Conservation (phyloP, 2,329 filamentous ascomycete species). For the Akanthomyces dipterigenus region DNA sequence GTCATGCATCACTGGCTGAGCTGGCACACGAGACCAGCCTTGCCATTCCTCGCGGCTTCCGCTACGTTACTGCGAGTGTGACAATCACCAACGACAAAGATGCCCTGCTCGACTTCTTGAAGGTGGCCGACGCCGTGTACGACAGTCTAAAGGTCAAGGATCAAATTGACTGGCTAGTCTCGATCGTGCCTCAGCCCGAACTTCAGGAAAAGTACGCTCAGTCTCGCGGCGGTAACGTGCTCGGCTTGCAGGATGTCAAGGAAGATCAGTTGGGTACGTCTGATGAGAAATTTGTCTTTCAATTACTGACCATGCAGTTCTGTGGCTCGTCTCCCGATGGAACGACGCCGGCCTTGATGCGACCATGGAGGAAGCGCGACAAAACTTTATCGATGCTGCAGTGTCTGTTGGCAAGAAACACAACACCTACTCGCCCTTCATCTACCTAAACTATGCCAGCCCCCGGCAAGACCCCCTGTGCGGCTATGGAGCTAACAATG, state of each 20-base stretch:
- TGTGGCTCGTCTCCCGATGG: conserved; percentile 14
- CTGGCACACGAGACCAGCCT: conserved; percentile 13
- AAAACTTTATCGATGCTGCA: conserved; percentile 5
- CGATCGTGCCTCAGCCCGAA: conserved; percentile 13
- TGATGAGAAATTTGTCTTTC: background rate
- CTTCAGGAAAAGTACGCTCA: conserved; percentile 10
- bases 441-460: conserved; percentile 38
- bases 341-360: conserved; percentile 11
- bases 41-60: conserved; percentile 14
- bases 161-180: conserved; percentile 16
- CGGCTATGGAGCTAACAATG: conserved; percentile 31
- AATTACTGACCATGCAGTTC: conserved; percentile 1
- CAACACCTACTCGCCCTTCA: conserved; percentile 10
- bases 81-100: conserved; percentile 13
- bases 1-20: conserved; percentile 12
- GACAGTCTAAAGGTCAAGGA: conserved; percentile 11
- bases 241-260: conserved; percentile 8
- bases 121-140: conserved; percentile 11
- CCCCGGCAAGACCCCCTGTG: conserved; percentile 29
- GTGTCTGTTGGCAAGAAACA: conserved; percentile 9
- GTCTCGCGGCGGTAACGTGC: conserved; percentile 12
- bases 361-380: conserved; percentile 5
- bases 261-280: conserved; percentile 14
- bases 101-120: conserved; percentile 13
- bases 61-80: conserved; percentile 15